Evolutionary conservation across 179 eudicot genomes (phyloP).

Genomic region (Drosera spatulata): DNA sequence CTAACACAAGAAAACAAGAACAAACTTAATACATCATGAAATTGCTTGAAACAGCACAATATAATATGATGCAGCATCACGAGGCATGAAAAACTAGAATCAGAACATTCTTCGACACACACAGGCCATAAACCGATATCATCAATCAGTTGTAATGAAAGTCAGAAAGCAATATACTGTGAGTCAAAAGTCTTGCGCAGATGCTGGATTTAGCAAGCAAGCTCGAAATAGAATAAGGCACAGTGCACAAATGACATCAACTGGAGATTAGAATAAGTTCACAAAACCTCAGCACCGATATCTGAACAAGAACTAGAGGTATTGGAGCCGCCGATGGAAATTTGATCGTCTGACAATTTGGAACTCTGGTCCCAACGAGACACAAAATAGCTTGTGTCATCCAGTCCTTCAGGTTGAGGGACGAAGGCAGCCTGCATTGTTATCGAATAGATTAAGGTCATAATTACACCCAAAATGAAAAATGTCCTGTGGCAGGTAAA

Average conservation of each 20-base stretch:
- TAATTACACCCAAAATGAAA: not conserved
- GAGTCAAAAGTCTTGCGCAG: no score
- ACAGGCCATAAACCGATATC: no score
- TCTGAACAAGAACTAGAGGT: constrained; percentile 22
- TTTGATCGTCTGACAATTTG: constrained; percentile 18
- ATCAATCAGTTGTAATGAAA: no score
- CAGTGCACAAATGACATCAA: not conserved
- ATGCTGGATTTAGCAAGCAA: not conserved
- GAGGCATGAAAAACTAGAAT: no score
- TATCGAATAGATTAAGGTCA: not conserved
- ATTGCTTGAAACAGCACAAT: not conserved
- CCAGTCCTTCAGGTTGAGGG: constrained; percentile 42
- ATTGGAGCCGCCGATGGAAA: constrained; percentile 30
- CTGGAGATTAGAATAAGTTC: not conserved
- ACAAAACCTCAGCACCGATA: constrained; percentile 7
- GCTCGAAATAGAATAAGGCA: not conserved
- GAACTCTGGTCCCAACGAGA: constrained; percentile 37
- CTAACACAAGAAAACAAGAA: constrained; percentile 17
- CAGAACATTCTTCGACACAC: not conserved
- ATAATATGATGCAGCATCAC: not conserved
- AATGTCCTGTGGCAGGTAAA: not conserved
- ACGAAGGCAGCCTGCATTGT: constrained; percentile 51
- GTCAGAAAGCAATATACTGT: no score
- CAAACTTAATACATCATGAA: not conserved
- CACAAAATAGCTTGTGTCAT: constrained; percentile 68